Conservation (phyloP, 768 basidiomycete species). For the Vararia minispora region DNA sequence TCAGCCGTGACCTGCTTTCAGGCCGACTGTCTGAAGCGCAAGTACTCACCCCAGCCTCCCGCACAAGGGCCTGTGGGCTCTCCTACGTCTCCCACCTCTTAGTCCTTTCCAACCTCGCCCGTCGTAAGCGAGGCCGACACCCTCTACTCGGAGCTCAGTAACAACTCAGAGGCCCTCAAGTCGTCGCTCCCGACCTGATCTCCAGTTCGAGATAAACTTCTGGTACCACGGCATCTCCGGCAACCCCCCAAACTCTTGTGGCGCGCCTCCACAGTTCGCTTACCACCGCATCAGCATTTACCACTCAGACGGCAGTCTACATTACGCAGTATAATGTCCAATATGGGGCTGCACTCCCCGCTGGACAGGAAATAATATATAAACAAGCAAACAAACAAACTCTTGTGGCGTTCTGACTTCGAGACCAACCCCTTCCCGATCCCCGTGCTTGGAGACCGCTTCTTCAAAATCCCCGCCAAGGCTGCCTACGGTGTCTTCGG, state of each 20-base stretch:
- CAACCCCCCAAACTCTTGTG: no score
- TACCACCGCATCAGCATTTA: no score
- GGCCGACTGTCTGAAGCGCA: slow-evolving; percentile 18
- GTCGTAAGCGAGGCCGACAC: no score
- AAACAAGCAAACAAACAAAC: no score
- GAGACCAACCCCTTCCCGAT: slow-evolving; percentile 14
- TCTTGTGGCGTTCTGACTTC: slow-evolving; percentile 20
- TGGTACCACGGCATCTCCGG: slow-evolving; percentile 21
- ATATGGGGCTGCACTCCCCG: no score
- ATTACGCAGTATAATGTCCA: no score
- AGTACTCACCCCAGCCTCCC: slow-evolving; percentile 3
- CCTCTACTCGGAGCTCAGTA: background rate
- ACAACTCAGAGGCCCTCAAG: slow-evolving; percentile 1
- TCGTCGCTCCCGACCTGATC: slow-evolving; percentile 11
- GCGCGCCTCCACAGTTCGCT: no score
- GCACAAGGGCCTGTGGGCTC: slow-evolving; percentile 6
- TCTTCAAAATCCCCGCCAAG: slow-evolving; percentile 22
- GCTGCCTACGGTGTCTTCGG: slow-evolving; percentile 25
- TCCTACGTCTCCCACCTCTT: background rate
- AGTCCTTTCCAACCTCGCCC: no score
- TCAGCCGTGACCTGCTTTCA: slow-evolving; percentile 21
- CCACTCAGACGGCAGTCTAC: no score
- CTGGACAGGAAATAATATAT: no score
- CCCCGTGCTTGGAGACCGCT: slow-evolving; percentile 8
- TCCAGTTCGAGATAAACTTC: slow-evolving; percentile 15